A percentile compares a stretch with the other conserved stretches of the same genome.
These are phyloP conservation scores for Rhodotorula taiwanensis DNA, from an alignment of 768 basidiomycete species.

Conservation along the genomic window DNA sequence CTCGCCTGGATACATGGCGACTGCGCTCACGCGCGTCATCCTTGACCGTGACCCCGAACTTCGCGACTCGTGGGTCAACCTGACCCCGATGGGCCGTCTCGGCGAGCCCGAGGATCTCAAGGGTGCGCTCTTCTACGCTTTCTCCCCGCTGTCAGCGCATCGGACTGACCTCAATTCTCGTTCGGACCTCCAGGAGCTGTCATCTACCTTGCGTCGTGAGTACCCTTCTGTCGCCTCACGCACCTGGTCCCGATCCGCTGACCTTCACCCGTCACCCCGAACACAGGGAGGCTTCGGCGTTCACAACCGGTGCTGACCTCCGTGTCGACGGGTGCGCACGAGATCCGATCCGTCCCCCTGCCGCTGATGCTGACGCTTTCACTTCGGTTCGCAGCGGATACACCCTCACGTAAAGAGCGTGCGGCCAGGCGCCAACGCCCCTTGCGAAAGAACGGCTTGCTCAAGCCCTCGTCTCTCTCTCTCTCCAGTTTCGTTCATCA, in stretches of 20 bases:
- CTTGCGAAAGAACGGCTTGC: too few relatives aligned
- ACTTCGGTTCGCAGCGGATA: neutral
- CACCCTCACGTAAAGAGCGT: neutral
- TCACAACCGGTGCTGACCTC: constrained; percentile 79
- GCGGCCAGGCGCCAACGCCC: too few relatives aligned
- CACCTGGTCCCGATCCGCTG: too few relatives aligned
- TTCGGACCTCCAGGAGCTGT: constrained; percentile 51
- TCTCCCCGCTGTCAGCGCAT: neutral
- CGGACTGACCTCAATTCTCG: neutral
- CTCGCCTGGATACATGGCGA: constrained; percentile 78
- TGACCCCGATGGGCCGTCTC: constrained; percentile 79
- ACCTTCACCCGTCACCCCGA: too few relatives aligned
- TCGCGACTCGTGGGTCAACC: constrained; percentile 1
- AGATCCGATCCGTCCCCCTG: neutral
- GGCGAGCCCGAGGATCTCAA: constrained; percentile 88
- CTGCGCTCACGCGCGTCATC: constrained; percentile 64
- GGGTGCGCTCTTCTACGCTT: constrained; percentile 42
- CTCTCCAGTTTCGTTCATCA: too few relatives aligned
- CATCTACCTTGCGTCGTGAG: constrained; percentile 68
- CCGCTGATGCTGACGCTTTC: constrained; percentile 14
- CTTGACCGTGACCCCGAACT: constrained; percentile 61
- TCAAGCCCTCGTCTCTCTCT: too few relatives aligned
- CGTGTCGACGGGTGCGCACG: constrained; percentile 66
- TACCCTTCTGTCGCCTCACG: too few relatives aligned
- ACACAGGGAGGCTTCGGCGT: constrained; percentile 66